Evolutionary conservation across 2,329 filamentous ascomycete species (phyloP), one percentile per base, ranked within the genome.

Genomic region (Amesomyces nigricolor): DNA sequence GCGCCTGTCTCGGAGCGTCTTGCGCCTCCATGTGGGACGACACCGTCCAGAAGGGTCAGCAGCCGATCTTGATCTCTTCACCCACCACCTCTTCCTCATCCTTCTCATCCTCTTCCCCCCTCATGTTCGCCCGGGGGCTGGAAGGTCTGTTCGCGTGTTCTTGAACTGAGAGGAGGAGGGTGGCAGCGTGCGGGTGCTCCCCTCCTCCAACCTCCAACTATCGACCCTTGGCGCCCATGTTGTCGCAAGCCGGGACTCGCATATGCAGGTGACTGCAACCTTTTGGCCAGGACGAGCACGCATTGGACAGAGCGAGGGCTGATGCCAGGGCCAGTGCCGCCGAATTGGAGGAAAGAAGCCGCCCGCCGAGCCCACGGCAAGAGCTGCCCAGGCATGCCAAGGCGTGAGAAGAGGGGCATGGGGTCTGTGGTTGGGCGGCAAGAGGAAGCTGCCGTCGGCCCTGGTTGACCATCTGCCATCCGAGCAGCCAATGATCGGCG

Each of bases 381-480:
- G 53, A 17, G 53, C 38, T 16, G 50, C 40, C 56, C 40, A 62
- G 51, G 51, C 42, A 19, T 50, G 9, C n/a, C 35, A 53, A 37
- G 47, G 35, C 5, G 35, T 38, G 56, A 38, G 49, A 51, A 44
- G 54, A 56, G 62, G 59, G 60, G 53, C 51, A 3, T 44, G 40
- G 8, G 51, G 54, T 30, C 53, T 58, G 60, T 64, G 63, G 62
- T 65, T 64, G 64, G 63, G 58, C 63, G 59, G 61, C 58, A 61
- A 57, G 30, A 55, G 54, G 43, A 51, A 53, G 56, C 44, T 56
- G 47, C 56, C 45, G 55, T 56, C 35, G 10, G 16, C 50, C 62
- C 60, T 58, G 61, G 60, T 47, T 54, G 42, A 32, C 54, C 61
- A 51, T 56, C 58, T 54, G 35, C 51, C 55, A 53, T 42, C 58